These are phyloP conservation scores for Trichocomaceae sp. DNA, from an alignment of 2,329 filamentous ascomycete genomes.

Conservation along the genomic window DNA sequence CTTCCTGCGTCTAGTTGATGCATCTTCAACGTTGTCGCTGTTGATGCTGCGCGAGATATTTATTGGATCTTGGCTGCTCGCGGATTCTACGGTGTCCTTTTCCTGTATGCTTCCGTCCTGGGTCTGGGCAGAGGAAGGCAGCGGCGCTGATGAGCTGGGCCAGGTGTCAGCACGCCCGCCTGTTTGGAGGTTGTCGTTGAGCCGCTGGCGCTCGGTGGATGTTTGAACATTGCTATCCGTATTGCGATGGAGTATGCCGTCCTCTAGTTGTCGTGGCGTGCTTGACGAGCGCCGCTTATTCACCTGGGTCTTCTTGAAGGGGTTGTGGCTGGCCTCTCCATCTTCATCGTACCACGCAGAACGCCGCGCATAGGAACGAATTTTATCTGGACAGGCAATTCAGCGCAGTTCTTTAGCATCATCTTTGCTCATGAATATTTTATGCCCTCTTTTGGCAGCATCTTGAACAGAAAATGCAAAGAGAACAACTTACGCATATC, in stretches of 20 bases:
- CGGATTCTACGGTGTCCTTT: conserved; percentile 14
- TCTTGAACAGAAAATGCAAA: neutral
- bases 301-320: conserved; percentile 35
- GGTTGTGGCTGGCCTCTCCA: conserved; percentile 34
- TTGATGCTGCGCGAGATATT: conserved; percentile 17
- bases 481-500: neutral
- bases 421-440: no score
- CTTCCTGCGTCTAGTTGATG: conserved; percentile 9
- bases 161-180: conserved; percentile 20
- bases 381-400: conserved; percentile 28
- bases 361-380: conserved; percentile 23
- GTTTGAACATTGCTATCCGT: conserved; percentile 21
- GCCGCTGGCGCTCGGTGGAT: conserved; percentile 20
- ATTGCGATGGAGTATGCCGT: conserved; percentile 16
- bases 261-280: conserved; percentile 28
- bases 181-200: conserved; percentile 18
- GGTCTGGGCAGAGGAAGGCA: neutral
- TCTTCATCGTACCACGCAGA: conserved; percentile 38
- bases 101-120: conserved; percentile 2
- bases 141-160: neutral
- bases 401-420: neutral
- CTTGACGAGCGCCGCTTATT: conserved; percentile 20
- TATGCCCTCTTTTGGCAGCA: no score
- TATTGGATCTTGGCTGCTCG: conserved; percentile 18
- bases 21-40: conserved; percentile 15